Evolutionary conservation across 2,329 filamentous ascomycete species (phyloP).

Genomic region (Polychaeton citri): DNA sequence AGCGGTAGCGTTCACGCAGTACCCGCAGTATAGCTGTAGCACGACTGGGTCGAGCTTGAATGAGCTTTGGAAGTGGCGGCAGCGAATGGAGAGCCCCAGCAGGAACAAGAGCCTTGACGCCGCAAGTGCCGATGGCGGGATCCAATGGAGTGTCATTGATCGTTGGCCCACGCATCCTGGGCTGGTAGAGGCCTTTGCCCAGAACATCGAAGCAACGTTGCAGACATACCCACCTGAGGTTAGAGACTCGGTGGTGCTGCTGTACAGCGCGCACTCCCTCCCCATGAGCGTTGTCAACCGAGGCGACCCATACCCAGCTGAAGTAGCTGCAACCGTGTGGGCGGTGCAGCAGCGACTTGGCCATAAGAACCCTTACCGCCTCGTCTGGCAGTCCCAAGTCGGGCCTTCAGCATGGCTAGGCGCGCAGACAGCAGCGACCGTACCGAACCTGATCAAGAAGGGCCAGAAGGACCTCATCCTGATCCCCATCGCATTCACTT

Average conservation of each 20-base stretch:
- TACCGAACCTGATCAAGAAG: slow-evolving; percentile 77
- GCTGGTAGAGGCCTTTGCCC: slow-evolving; percentile 80
- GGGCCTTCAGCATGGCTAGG: slow-evolving; percentile 92
- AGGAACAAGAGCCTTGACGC: slow-evolving; percentile 14
- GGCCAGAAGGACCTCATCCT: slow-evolving; percentile 84
- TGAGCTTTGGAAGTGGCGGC: slow-evolving; percentile 95
- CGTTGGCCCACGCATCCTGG: slow-evolving; percentile 90
- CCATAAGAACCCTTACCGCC: slow-evolving; percentile 78
- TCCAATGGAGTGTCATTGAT: slow-evolving; percentile 96
- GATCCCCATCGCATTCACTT: slow-evolving; percentile 93
- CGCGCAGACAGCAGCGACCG: slow-evolving; percentile 79
- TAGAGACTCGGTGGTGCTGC: slow-evolving; percentile 65
- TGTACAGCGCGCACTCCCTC: slow-evolving; percentile 86
- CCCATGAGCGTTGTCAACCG: slow-evolving; percentile 97
- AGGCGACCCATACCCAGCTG: slow-evolving; percentile 86
- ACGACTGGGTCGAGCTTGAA: slow-evolving; percentile 94
- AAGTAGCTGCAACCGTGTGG: slow-evolving; percentile 90
- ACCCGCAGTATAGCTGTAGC: slow-evolving; percentile 95
- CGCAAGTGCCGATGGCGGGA: slow-evolving; percentile 49
- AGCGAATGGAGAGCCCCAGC: slow-evolving; percentile 52
- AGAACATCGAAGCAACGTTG: slow-evolving; percentile 79
- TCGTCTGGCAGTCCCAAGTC: slow-evolving; percentile 97
- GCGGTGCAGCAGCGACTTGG: slow-evolving; percentile 89
- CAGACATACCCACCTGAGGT: slow-evolving; percentile 71
- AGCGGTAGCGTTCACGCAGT: slow-evolving; percentile 94